Conservation (phyloP, 2,329 filamentous ascomycete species). For the Acephala macrosclerotiorum region DNA sequence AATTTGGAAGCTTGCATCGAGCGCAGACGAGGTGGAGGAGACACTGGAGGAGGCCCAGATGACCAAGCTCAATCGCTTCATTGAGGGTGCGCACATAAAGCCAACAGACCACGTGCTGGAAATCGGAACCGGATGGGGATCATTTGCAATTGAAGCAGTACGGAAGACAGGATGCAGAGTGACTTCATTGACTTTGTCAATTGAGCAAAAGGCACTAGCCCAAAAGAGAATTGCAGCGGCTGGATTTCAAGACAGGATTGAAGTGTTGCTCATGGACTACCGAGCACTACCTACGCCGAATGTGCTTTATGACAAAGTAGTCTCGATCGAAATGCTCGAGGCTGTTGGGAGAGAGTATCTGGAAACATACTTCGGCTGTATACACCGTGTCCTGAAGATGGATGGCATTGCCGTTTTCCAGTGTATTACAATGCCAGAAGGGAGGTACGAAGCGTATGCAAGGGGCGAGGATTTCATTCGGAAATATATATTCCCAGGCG, state of each 20-base stretch:
- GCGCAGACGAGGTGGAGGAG: constrained; percentile 55
- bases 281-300: constrained; percentile 63
- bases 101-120: constrained; percentile 73
- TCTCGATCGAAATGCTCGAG: constrained; percentile 82
- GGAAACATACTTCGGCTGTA: constrained; percentile 69
- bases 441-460: constrained; percentile 70
- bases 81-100: constrained; percentile 70
- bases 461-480: constrained; percentile 77
- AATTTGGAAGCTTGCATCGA: constrained; percentile 62
- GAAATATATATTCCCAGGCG: constrained; percentile 82
- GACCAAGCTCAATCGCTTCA: constrained; percentile 71
- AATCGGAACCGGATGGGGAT: constrained; percentile 80
- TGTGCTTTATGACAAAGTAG: constrained; percentile 70
- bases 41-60: constrained; percentile 70
- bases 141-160: constrained; percentile 75
- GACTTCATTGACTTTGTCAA: constrained; percentile 72
- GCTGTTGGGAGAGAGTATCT: constrained; percentile 74
- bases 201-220: constrained; percentile 73
- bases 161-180: constrained; percentile 70
- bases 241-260: constrained; percentile 65
- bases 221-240: constrained; percentile 69
- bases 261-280: constrained; percentile 75
- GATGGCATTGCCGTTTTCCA: constrained; percentile 75
- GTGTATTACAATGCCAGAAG: constrained; percentile 79
- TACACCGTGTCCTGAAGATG: constrained; percentile 69